Base-by-base conservation (phyloP, 495 filamentous ascomycete species). In the Evernia prunastri region DNA sequence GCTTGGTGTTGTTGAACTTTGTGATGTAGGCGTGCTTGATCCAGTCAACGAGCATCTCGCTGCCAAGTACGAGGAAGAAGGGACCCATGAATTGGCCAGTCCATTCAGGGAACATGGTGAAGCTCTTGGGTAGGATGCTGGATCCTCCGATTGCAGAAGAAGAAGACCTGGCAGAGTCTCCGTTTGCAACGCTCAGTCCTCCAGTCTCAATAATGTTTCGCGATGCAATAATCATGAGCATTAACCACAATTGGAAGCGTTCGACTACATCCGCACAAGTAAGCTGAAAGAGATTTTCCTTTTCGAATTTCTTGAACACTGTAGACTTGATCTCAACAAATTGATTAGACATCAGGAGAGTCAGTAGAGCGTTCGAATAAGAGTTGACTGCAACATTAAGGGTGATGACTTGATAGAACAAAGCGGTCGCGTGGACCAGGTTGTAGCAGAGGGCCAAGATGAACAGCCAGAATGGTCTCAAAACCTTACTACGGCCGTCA, bases 351-450 rank as follows among this genome's bases (percentile, higher is more conserved):
- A 98, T 79, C 2, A 98, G 78, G 0, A 99, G 84, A 0, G 93
- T 96, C 47, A 97, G 79, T 9, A 99, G 79, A 0, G 94, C 92
- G 68, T 99, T 99, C 13, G 92, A 96, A 74, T 97, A 99, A 0
- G 93, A 96, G 74, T 99, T 99, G 66, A 99, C 93, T 10, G 94
- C 94, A 12, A 98, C 95, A 69, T 98, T 97, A 60, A 98, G 82
- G 0, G 94, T 94, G 72, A 97, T 94, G 45, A 97, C 95, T 71
- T 97, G 93, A 75, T 95, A 97, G 75, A 97, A 97, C 0, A 98
- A 78, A 3, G 89, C 86, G 0, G 89, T 88, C 0, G 93, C 85
- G 76, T 98, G 94, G 7, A 89, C 72, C 37, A 94, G 86, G 66
- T 89, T 95, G 77, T 99, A 99, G 2, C 85, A 81, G 35, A 97